Base-by-base conservation (phyloP, 768 basidiomycete genomes). In the Pholiota microspora region DNA sequence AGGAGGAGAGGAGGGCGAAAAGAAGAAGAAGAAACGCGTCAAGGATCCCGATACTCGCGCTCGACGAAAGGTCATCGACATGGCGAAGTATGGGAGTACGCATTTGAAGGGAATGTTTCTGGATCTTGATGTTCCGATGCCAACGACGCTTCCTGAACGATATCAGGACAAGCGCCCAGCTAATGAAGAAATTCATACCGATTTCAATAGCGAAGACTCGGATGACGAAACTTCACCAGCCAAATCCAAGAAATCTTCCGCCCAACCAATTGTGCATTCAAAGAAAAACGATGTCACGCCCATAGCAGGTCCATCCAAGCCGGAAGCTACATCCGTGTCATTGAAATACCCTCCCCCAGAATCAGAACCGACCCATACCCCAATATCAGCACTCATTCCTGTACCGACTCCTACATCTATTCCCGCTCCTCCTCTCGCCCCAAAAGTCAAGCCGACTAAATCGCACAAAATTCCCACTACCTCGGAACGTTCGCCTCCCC, bases 61-160 rank as follows among this genome's bases (percentile, higher is more conserved):
- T 1, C 73, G 86, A 55, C 71, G 80, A 54, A 74, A 76, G 54
- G 83, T 77, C 42, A 92, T 94, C 59, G 90, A 93, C 62, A 84
- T 89, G 59, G 79, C 81, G 13, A 77, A 78, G 47, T 92, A 83
- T 76, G 86, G 83, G 21, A 86, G 88, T 38, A 74, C 76, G 15
- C 84, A 90, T 66, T 61, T 92, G 61, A 88, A 81, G 54, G 91
- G 89, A 2, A 69, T 80, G 21, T 87, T 89, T 67, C 62, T 92
- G 61, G 86, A 83, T 31, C 62, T 71, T 28, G 72, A 72, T 34
- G 64, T 69, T 18, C 68, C 55, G 25, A 54, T 35, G 32, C 53
- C 45, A 7, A 50, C 59, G 27, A 64, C 48, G 52, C 9, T 29
- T 31, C 49, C 49, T 3, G 51, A 38, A 25, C 47, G 59, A 3